Evolutionary conservation across 116 monocot species (phyloP).

Genomic region (Dioscorea cayenensis): DNA sequence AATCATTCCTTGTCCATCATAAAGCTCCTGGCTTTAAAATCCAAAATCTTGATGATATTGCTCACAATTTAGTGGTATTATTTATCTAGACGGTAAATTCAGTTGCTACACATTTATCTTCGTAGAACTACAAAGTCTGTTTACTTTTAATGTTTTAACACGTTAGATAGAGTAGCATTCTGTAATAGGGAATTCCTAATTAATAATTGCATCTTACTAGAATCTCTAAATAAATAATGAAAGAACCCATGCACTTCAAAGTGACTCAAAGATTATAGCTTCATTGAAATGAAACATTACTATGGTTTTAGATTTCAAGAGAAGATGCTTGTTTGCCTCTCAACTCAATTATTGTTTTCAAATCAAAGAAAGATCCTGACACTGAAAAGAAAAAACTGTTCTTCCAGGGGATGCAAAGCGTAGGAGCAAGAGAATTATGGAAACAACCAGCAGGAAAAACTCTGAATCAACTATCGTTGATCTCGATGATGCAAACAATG

Average conservation of each 20-base stretch:
- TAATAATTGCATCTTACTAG: too few species aligned
- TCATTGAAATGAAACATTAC: background rate
- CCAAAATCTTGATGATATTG: background rate
- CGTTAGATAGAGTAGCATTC: too few species aligned
- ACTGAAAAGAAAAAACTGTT: background rate
- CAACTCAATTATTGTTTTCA: background rate
- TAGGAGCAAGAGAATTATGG: conserved; percentile 10
- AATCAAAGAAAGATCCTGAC: background rate
- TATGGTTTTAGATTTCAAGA: background rate
- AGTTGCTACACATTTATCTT: background rate
- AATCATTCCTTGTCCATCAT: background rate
- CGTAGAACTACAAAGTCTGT: background rate
- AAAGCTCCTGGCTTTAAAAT: background rate
- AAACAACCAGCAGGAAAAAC: background rate
- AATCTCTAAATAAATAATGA: too few species aligned
- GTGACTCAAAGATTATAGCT: background rate
- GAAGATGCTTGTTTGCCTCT: background rate
- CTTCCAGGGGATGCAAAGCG: conserved; percentile 1
- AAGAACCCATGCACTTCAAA: background rate
- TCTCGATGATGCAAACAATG: background rate
- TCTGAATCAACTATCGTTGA: background rate
- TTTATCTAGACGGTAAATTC: background rate
- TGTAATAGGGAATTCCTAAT: too few species aligned
- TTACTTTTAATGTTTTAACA: background rate
- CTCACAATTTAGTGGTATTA: background rate